Evolutionary conservation across 495 filamentous ascomycete species (phyloP), one percentile per base, ranked within the genome.

Genomic region (Neurospora intermedia): DNA sequence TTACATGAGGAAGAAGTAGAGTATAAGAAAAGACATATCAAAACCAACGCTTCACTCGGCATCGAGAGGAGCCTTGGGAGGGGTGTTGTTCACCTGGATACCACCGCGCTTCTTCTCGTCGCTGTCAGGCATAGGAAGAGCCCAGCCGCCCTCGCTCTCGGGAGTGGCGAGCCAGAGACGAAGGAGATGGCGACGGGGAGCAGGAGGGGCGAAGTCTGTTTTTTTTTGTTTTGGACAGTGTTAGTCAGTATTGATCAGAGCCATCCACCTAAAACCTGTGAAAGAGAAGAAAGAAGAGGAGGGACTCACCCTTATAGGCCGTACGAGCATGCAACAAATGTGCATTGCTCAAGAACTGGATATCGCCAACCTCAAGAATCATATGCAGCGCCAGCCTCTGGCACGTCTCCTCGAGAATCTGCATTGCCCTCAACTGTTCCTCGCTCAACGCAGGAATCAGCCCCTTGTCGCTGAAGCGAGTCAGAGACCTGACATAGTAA

Each of bases 131-230:
- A 93, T 95, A 13, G 93, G 93, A 80, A 95, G 80, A 70, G 87
- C 90, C 94, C 93, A 97, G 1, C 94, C 94, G 0, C 93, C 94
- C 80, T 96, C 94, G 39, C 80, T 80, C 83, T 95, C 92, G 0
- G 93, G 93, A 16, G 89, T 91, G 7, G 91, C 89, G 66, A 97
- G 81, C 94, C 94, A 97, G 70, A 96, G 80, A 31, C 94, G 84
- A 88, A 97, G 91, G n/a, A 97, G 82, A 81, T 94, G 92, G 66
- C 92, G 83, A 15, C 91, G 83, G 0, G 91, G 89, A 69, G 77
- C 79, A 69, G 72, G 84, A 75, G 59, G 90, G 84, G 90, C 84
- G 76, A 89, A 87, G 78, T 94, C 92, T 77, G 43, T 70, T 31
- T 31, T 31, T 27, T 27, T 27, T 27, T n/a, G n/a, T n/a, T 43